Base-by-base conservation (phyloP, 495 filamentous ascomycete genomes). In the Collariella sp. region DNA sequence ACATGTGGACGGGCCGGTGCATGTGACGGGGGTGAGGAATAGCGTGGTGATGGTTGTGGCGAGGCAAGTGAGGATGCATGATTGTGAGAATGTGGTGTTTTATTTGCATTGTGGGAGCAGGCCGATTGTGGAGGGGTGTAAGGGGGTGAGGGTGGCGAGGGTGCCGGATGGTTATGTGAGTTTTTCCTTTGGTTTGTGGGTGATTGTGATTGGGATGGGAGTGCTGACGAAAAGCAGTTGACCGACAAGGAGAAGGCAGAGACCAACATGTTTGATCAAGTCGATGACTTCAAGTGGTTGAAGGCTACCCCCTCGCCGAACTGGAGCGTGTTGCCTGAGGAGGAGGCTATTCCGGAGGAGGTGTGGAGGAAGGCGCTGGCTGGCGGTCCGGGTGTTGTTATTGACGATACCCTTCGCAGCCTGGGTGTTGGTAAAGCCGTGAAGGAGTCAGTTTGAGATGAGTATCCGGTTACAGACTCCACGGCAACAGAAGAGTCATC, bases 241-340 rank as follows among this genome's bases (percentile, higher is more conserved):
- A 61, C 59, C 15, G 68, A 74, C 16, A 56, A 60, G 31, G 54
- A 65, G 11, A 57, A 68, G 9, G 55, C 56, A 31, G 62, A 68
- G 34, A 62, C 61, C 52, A 90, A 93, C 67, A 75, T 83, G 54
- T 98, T 88, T 86, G 80, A 88, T 60, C 81, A 94, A 62, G 84
- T 98, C 13, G 88, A 96, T 62, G 93, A 98, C 62, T 98, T 98
- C 75, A 93, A 95, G 68, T 97, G 94, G 94, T 77, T 96, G 56
- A 94, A 89, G 68, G 73, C 78, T 11, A 87, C 86, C 43, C 83
- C 80, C 16, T 96, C 88, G 59, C 93, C 93, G 1, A 90, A 98
- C 66, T 98, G 91, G 89, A 80, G 75, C 42, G 63, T 91, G 10
- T 53, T 96, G 38, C 71, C 77, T 15, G 76, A 77, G 41, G 75